Evolutionary conservation across 495 filamentous ascomycete species (phyloP).

Genomic region (Podospora didyma): DNA sequence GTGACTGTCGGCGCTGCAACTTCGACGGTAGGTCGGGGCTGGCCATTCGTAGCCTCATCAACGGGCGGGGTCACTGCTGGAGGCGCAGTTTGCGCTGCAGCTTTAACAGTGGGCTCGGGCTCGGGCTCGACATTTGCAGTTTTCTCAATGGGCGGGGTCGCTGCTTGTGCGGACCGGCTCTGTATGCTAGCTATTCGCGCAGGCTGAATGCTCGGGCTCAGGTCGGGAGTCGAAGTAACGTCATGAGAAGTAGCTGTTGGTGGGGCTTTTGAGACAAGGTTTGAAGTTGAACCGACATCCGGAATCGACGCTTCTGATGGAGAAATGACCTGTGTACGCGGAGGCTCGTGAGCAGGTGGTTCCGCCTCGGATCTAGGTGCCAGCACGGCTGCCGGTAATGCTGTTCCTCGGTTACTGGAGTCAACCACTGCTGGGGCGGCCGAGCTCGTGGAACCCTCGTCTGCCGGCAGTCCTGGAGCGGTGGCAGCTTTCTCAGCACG

Average conservation of each 20-base stretch:
- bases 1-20: background rate
- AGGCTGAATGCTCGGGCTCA: background rate
- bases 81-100: background rate
- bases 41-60: background rate
- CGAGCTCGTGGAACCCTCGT: background rate
- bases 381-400: background rate
- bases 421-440: background rate
- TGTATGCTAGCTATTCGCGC: background rate
- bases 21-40: slow-evolving; percentile 2
- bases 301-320: background rate
- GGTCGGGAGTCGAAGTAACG: background rate
- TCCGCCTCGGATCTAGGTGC: background rate
- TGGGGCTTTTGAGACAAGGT: background rate
- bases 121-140: background rate
- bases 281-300: background rate
- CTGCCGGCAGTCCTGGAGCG: background rate
- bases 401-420: background rate
- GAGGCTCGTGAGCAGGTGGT: too few species aligned
- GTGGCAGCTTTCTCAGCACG: background rate
- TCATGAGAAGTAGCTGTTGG: background rate
- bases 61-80: background rate
- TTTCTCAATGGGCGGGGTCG: background rate
- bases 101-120: slow-evolving; percentile 3
- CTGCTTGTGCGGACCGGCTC: background rate
- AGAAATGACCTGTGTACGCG: background rate